These are phyloP conservation scores for Linanthus parryae DNA, from an alignment of 148 eudicot species.

Conservation along the genomic window DNA sequence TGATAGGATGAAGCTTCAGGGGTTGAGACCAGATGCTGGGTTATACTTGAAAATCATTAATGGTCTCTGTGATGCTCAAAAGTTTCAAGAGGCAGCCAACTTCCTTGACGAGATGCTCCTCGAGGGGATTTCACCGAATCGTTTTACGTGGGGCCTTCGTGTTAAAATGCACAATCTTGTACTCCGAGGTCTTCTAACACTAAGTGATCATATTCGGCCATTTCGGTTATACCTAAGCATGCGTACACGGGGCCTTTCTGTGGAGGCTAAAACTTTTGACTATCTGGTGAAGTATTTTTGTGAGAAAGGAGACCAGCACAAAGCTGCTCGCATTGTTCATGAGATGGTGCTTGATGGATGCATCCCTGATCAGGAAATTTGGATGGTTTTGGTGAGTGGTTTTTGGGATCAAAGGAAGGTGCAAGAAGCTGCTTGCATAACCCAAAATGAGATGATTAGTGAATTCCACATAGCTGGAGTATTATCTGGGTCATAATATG, in stretches of 20 bases:
- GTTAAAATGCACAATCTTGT: slow-evolving; percentile 63
- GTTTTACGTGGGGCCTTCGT: slow-evolving; percentile 79
- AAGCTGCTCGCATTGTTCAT: slow-evolving; percentile 49
- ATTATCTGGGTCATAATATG: too few species aligned
- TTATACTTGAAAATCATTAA: slow-evolving; percentile 63
- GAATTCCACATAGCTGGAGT: slow-evolving; percentile 16
- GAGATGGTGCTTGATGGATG: slow-evolving; percentile 93
- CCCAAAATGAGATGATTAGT: slow-evolving; percentile 24
- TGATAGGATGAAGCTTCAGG: slow-evolving; percentile 90
- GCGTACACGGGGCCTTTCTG: slow-evolving; percentile 72
- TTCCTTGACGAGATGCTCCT: slow-evolving; percentile 93
- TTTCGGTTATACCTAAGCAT: slow-evolving; percentile 64
- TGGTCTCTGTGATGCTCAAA: slow-evolving; percentile 45
- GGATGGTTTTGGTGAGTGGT: slow-evolving; percentile 46
- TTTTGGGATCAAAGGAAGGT: slow-evolving; percentile 51
- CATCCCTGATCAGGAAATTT: slow-evolving; percentile 55
- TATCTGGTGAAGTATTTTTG: slow-evolving; percentile 45
- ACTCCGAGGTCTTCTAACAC: slow-evolving; percentile 56
- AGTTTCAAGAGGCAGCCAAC: slow-evolving; percentile 79
- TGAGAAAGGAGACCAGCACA: slow-evolving; percentile 59
- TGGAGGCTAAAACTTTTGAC: slow-evolving; percentile 56
- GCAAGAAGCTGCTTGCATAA: slow-evolving; percentile 38
- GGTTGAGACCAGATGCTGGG: slow-evolving; percentile 84
- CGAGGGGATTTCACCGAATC: slow-evolving; percentile 62
- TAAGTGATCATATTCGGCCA: slow-evolving; percentile 44